Conservation (phyloP, 2,329 filamentous ascomycete species). For the Dactylellina drechsleri region DNA sequence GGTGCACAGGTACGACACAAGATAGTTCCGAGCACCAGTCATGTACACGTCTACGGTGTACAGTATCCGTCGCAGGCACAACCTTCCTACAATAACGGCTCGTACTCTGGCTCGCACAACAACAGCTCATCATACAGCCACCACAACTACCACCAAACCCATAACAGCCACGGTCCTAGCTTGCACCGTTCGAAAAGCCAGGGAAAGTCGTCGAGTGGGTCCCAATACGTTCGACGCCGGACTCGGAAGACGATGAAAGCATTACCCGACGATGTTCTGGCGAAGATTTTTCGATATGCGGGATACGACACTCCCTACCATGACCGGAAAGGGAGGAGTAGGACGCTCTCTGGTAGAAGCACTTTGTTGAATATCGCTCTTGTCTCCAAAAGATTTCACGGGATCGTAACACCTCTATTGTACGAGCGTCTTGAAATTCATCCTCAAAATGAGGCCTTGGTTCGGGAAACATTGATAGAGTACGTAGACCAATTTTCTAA, state of each 20-base stretch:
- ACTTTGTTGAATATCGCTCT: conserved; percentile 40
- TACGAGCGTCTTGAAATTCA: conserved; percentile 50
- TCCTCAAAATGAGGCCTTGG: conserved; percentile 52
- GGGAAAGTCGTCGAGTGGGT: conserved; percentile 51
- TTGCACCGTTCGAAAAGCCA: conserved; percentile 49
- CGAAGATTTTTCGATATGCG: conserved; percentile 53
- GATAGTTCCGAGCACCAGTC: conserved; percentile 49
- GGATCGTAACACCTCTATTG: conserved; percentile 49
- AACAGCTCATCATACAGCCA: conserved; percentile 34
- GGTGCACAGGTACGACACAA: conserved; percentile 54
- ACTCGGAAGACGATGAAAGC: conserved; percentile 50
- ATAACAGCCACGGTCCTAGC: conserved; percentile 36
- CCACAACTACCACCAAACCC: conserved; percentile 18
- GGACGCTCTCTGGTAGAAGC: conserved; percentile 33
- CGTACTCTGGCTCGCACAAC: conserved; percentile 37
- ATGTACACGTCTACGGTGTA: conserved; percentile 47
- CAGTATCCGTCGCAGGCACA: conserved; percentile 54
- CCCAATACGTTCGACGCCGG: conserved; percentile 47
- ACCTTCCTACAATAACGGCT: conserved; percentile 41
- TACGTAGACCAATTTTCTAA: conserved; percentile 9
- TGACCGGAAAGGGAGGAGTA: conserved; percentile 42
- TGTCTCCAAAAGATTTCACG: conserved; percentile 47
- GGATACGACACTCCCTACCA: conserved; percentile 37
- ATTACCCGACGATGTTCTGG: conserved; percentile 48
- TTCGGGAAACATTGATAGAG: conserved; percentile 44